Evolutionary conservation across 2,329 filamentous ascomycete genomes (phyloP), one percentile per base, ranked within the genome.

Genomic region (Arthrobotrys sinensis): DNA sequence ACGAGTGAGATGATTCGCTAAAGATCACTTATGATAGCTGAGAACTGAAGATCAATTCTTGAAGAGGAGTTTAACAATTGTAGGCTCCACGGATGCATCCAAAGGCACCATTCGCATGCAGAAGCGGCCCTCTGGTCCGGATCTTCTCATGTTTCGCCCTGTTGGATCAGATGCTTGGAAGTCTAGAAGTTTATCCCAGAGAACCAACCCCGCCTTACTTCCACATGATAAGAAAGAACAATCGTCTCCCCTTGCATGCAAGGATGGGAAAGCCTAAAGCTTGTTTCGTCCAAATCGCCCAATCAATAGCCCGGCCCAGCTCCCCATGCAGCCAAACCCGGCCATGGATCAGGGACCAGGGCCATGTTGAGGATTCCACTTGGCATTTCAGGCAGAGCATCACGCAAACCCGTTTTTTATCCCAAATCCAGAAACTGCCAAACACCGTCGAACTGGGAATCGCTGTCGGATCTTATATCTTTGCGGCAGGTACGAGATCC

Each of bases 301-400:
- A 65, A 73, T 65, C 48, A 53, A 50, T 45, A 62, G 38, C 46
- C 62, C 34, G 36, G 66, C 65, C 36, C 36, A 36, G 55, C 19
- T 60, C 16, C 53, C 55, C 48, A 66, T 71, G 66, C 60, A 60
- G 53, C 53, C 40, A 60, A 46, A 45, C 40, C 64, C 48, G 16
- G 71, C 66, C 36, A 75, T 63, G 11, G 19, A 45, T 10, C 72
- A 67, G 66, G 67, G 62, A 66, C 66, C 57, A 28, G 52, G 60
- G 43, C 24, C 21, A 48, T 34, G 36, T 46, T 36, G 34, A 63
- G 63, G 53, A 48, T 53, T 57, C 53, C 62, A 46, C 75, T 78
- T 78, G 75, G 75, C 75, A 78, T 78, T 78, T 78, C 75, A 78
- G 75, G 75, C 75, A 78, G 75, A 77, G 75, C 62, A 72, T 77